Conservation (phyloP, 1,139 yeast species). For the Saccharomyces hybrid region DNA sequence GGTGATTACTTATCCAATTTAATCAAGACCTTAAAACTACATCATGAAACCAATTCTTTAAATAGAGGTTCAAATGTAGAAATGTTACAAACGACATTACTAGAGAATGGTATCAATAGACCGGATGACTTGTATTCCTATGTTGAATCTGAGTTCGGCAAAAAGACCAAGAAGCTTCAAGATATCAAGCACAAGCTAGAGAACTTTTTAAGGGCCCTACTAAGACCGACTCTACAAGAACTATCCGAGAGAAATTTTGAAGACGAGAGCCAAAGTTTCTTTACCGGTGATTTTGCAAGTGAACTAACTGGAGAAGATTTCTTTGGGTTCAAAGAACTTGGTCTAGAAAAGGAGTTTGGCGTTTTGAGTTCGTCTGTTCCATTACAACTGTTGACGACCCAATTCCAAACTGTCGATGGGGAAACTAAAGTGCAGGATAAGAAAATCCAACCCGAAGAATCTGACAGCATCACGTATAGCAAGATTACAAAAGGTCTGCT, state of each 20-base stretch:
- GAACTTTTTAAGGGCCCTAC: constrained; percentile 66
- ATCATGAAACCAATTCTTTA: constrained; percentile 56
- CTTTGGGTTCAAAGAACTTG: constrained; percentile 92
- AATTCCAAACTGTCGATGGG: constrained; percentile 62
- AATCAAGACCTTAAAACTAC: constrained; percentile 64
- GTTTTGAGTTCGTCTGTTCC: constrained; percentile 82
- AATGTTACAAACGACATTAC: constrained; percentile 55
- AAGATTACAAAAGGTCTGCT: constrained; percentile 46
- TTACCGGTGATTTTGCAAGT: constrained; percentile 89
- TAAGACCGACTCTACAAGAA: constrained; percentile 76
- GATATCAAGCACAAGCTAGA: constrained; percentile 66
- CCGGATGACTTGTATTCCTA: constrained; percentile 72
- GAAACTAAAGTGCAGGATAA: constrained; percentile 39
- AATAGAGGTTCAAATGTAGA: constrained; percentile 37
- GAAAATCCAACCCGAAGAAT: constrained; percentile 54
- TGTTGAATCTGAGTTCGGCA: constrained; percentile 63
- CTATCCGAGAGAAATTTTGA: constrained; percentile 70
- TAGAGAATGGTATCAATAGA: constrained; percentile 79
- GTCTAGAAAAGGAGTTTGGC: constrained; percentile 87
- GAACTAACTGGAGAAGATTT: constrained; percentile 87
- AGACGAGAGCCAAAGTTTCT: constrained; percentile 88
- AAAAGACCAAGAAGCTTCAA: constrained; percentile 59
- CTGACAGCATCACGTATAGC: constrained; percentile 44
- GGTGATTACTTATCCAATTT: constrained; percentile 71
- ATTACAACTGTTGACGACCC: constrained; percentile 60